phyloP scores from a whole-genome alignment of 2,329 filamentous ascomycete species.

The Neophaeococcomyces mojaviensis region DNA sequence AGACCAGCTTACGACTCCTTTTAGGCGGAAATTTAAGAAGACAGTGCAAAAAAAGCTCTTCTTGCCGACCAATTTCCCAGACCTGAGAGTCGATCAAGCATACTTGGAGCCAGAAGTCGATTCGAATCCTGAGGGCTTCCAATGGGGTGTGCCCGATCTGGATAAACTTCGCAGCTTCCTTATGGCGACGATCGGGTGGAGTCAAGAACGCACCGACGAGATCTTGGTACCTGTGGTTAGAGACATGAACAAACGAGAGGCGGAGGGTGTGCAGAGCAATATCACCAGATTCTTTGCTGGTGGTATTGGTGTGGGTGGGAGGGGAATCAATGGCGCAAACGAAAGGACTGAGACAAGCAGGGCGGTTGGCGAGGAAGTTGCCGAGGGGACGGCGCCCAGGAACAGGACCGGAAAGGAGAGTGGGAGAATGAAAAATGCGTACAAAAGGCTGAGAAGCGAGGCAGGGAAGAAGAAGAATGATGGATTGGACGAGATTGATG shows the following conservation, averaged over 20 bases:
- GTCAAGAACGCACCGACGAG: constrained; percentile 84
- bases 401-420: constrained; percentile 56
- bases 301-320: constrained; percentile 51
- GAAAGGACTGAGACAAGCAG: background rate
- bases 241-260: constrained; percentile 84
- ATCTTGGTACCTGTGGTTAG: constrained; percentile 89
- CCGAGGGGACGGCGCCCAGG: constrained; percentile 44
- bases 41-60: constrained; percentile 75
- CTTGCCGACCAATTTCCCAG: constrained; percentile 72
- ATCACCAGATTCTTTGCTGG: constrained; percentile 91
- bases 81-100: constrained; percentile 67
- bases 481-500: constrained; percentile 26
- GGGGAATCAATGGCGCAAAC: constrained; percentile 53
- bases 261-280: constrained; percentile 89
- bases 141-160: constrained; percentile 93
- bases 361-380: background rate
- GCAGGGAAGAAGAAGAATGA: constrained; percentile 30
- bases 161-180: constrained; percentile 76
- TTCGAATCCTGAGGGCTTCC: constrained; percentile 65
- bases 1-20: constrained; percentile 50
- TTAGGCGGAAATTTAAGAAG: constrained; percentile 80
- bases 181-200: constrained; percentile 90
- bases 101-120: constrained; percentile 87
- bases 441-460: constrained; percentile 57
- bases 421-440: constrained; percentile 69